A percentile compares a stretch with the other conserved stretches of the same genome.
phyloP scores from a whole-genome alignment of 1,284 basidiomycete genomes.

The Irpex lacteus region DNA sequence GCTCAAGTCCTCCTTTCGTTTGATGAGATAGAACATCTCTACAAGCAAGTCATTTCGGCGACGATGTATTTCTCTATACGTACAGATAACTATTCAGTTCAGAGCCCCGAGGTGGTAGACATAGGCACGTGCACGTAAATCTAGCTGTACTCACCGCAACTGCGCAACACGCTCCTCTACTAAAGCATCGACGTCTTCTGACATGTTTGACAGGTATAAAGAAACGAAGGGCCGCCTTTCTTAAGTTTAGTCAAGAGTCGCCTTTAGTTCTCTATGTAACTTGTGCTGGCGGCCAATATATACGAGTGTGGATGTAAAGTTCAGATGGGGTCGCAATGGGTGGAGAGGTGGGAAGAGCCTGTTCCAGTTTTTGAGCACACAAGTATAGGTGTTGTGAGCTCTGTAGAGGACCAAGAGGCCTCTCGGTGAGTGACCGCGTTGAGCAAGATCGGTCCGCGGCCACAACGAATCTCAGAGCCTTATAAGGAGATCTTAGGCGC shows the following conservation, averaged over 20 bases:
- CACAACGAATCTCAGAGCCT: neutral
- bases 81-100: neutral
- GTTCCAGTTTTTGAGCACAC: neutral
- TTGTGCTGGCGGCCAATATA: neutral
- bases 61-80: conserved; percentile 50
- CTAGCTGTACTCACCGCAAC: conserved; percentile 15
- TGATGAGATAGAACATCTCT: conserved; percentile 65
- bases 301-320: too few species aligned
- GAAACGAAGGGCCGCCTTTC: neutral
- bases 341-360: neutral
- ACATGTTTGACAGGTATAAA: neutral
- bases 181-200: conserved; percentile 9
- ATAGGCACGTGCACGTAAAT: neutral
- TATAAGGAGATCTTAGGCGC: neutral
- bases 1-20: conserved; percentile 44
- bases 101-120: neutral
- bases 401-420: neutral
- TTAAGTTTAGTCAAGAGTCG: neutral
- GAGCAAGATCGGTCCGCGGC: neutral
- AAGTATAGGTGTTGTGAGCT: neutral
- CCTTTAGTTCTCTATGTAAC: neutral
- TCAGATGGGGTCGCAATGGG: too few species aligned
- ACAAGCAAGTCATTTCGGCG: conserved; percentile 65
- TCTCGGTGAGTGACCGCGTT: neutral
- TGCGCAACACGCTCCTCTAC: conserved; percentile 20